A percentile compares a stretch with the other conserved stretches of the same genome.
Evolutionary conservation across 2,329 filamentous ascomycete genomes (phyloP).

Genomic region (Canariomyces notabilis): DNA sequence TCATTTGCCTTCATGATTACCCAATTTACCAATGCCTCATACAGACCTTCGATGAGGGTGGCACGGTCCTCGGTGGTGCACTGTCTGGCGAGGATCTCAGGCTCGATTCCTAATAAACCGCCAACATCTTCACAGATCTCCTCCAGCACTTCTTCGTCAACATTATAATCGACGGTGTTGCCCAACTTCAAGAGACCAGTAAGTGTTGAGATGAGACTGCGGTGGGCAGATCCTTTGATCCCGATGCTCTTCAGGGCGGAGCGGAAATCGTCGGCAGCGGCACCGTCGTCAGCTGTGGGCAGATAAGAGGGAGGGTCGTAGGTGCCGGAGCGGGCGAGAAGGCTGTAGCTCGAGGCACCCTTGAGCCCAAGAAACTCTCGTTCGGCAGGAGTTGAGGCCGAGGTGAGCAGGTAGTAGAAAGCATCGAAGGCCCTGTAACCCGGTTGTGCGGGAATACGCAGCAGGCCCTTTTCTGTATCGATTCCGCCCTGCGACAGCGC

Average conservation of each 20-base stretch:
- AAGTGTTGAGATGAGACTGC: slow-evolving; percentile 78
- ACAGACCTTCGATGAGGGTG: slow-evolving; percentile 77
- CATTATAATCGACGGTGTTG: slow-evolving; percentile 76
- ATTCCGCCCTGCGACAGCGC: slow-evolving; percentile 83
- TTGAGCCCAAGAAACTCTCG: slow-evolving; percentile 82
- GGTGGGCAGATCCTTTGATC: slow-evolving; percentile 79
- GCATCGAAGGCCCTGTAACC: slow-evolving; percentile 94
- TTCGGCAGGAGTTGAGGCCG: slow-evolving; percentile 83
- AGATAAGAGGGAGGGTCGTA: slow-evolving; percentile 84
- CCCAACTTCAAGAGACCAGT: slow-evolving; percentile 87
- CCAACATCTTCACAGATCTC: slow-evolving; percentile 87
- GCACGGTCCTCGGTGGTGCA: slow-evolving; percentile 81
- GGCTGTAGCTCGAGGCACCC: slow-evolving; percentile 66
- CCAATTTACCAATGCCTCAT: slow-evolving; percentile 93
- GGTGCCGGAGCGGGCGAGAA: slow-evolving; percentile 78
- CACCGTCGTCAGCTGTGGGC: slow-evolving; percentile 86
- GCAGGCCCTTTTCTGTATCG: slow-evolving; percentile 72
- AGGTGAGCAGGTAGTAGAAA: slow-evolving; percentile 93
- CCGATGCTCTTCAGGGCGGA: slow-evolving; percentile 83
- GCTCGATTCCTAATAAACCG: slow-evolving; percentile 78
- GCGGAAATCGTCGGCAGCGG: slow-evolving; percentile 89
- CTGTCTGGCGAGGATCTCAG: slow-evolving; percentile 71
- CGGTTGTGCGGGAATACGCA: slow-evolving; percentile 71
- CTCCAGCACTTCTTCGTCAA: slow-evolving; percentile 80
- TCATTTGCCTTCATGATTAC: slow-evolving; percentile 85